Percentiles rank a stretch among this genome's conserved stretches.
phyloP scores from a whole-genome alignment of 2,329 filamentous ascomycete genomes.

The Penicillium psychrosexuale region DNA sequence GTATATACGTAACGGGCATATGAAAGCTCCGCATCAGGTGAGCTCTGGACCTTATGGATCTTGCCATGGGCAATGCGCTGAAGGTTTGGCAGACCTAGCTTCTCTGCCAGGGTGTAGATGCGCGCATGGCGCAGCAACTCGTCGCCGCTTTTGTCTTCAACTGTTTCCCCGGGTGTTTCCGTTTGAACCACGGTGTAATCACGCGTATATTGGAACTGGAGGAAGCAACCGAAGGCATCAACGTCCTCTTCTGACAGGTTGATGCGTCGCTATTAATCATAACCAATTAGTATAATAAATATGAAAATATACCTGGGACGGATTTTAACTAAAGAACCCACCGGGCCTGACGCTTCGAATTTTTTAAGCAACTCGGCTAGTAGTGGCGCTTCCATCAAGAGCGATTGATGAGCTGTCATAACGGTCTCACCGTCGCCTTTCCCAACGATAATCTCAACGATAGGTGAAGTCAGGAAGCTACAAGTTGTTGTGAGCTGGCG shows the following conservation, averaged over 20 bases:
- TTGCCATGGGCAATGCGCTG: constrained; percentile 78
- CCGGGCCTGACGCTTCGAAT: constrained; percentile 61
- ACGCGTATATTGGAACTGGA: constrained; percentile 79
- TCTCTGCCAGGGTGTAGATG: constrained; percentile 83
- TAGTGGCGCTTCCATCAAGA: constrained; percentile 71
- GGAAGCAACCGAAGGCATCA: constrained; percentile 72
- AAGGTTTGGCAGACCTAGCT: constrained; percentile 65
- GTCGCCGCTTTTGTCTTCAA: constrained; percentile 72
- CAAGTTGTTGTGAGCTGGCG: constrained; percentile 5
- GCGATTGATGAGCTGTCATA: constrained; percentile 74
- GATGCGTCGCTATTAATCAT: constrained; percentile 58
- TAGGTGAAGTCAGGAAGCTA: constrained; percentile 63
- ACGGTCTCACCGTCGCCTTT: constrained; percentile 57
- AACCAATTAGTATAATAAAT: not conserved
- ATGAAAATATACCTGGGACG: too few species aligned
- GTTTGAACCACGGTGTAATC: constrained; percentile 73
- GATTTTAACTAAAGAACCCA: constrained; percentile 41
- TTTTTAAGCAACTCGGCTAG: constrained; percentile 63
- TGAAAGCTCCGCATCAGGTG: constrained; percentile 82
- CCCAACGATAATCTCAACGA: constrained; percentile 67
- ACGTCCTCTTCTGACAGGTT: constrained; percentile 65
- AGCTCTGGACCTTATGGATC: constrained; percentile 87
- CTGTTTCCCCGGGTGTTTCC: constrained; percentile 58
- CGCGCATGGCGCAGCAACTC: constrained; percentile 86
- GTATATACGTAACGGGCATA: constrained; percentile 90